A percentile compares a stretch with the other conserved stretches of the same genome.
These are phyloP conservation scores for Apiotrichum siamense DNA, from an alignment of 1,284 basidiomycete genomes.

Conservation along the genomic window DNA sequence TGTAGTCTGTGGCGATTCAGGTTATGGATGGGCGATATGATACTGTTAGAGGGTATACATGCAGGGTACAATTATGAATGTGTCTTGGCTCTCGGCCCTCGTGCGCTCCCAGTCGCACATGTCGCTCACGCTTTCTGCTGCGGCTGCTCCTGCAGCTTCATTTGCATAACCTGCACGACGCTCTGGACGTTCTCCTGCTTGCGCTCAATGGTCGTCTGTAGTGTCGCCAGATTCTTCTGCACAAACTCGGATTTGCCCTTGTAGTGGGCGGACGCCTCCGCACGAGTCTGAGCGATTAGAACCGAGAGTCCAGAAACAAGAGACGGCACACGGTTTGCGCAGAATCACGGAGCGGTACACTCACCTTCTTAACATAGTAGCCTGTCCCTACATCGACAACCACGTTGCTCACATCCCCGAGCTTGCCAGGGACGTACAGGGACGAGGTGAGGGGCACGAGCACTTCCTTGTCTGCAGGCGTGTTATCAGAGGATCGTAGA, in stretches of 20 bases:
- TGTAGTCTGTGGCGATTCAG: conserved; percentile 9
- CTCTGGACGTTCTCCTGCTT: conserved; percentile 82
- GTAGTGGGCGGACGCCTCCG: conserved; percentile 74
- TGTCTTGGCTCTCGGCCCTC: not conserved
- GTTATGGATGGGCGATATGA: too few species aligned
- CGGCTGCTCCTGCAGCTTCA: conserved; percentile 55
- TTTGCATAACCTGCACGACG: conserved; percentile 65
- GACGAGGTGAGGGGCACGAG: conserved; percentile 90
- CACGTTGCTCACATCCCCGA: conserved; percentile 75
- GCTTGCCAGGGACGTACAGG: conserved; percentile 87
- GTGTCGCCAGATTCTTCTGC: conserved; percentile 66
- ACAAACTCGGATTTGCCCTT: conserved; percentile 69
- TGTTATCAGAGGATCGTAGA: not conserved
- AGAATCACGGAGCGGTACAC: conserved; percentile 13
- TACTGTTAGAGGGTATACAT: conserved; percentile 14
- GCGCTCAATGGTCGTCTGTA: conserved; percentile 78
- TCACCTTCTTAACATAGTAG: conserved; percentile 90
- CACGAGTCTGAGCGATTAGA: conserved; percentile 62
- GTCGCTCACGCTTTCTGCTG: not conserved
- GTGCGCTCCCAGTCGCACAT: not conserved
- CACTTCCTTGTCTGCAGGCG: conserved; percentile 65
- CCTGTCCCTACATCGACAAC: conserved; percentile 95
- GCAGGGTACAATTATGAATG: conserved; percentile 14
- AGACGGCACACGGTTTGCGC: too few species aligned
- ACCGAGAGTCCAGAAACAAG: too few species aligned